These are phyloP conservation scores for Sclerotinia subarctica DNA, from an alignment of 2,329 filamentous ascomycete species.

Conservation along the genomic window DNA sequence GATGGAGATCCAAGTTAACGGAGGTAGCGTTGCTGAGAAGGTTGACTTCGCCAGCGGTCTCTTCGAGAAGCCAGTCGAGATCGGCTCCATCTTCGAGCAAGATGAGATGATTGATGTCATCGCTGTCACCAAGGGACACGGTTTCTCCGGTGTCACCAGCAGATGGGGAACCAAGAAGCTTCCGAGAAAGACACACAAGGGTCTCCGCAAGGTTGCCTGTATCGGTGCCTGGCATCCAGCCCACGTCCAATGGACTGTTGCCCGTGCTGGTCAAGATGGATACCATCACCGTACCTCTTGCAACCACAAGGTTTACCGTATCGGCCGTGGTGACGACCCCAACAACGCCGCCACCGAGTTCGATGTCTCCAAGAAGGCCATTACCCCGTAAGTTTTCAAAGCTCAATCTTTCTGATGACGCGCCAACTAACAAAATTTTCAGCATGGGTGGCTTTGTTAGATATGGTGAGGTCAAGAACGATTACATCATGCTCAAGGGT, in stretches of 20 bases:
- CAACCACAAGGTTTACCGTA: slow-evolving; percentile 99
- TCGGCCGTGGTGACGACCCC: slow-evolving; percentile 88
- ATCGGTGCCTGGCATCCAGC: slow-evolving; percentile 99
- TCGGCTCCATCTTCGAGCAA: slow-evolving; percentile 96
- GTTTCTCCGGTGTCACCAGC: slow-evolving; percentile 93
- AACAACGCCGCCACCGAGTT: slow-evolving; percentile 92
- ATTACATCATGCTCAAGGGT: slow-evolving; percentile 97
- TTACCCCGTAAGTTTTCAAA: slow-evolving; percentile 82
- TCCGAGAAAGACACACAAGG: slow-evolving; percentile 99
- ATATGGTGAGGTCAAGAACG: slow-evolving; percentile 99
- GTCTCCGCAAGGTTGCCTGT: slow-evolving; percentile 99
- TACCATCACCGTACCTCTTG: slow-evolving; percentile 99
- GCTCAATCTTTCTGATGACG: background rate
- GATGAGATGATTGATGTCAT: slow-evolving; percentile 99
- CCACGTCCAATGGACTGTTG: slow-evolving; percentile 99
- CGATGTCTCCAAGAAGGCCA: slow-evolving; percentile 98
- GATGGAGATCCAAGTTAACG: slow-evolving; percentile 99
- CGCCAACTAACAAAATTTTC: slow-evolving; percentile 38
- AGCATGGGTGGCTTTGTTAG: slow-evolving; percentile 99
- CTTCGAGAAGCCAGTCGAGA: slow-evolving; percentile 97
- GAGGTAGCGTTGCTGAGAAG: slow-evolving; percentile 93
- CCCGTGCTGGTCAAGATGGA: slow-evolving; percentile 98
- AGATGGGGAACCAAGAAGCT: slow-evolving; percentile 99
- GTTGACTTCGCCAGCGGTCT: slow-evolving; percentile 91
- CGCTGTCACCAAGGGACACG: slow-evolving; percentile 99